Base-by-base conservation (phyloP, 192 early-diverging fungal species). In the Dissophora ornata region DNA sequence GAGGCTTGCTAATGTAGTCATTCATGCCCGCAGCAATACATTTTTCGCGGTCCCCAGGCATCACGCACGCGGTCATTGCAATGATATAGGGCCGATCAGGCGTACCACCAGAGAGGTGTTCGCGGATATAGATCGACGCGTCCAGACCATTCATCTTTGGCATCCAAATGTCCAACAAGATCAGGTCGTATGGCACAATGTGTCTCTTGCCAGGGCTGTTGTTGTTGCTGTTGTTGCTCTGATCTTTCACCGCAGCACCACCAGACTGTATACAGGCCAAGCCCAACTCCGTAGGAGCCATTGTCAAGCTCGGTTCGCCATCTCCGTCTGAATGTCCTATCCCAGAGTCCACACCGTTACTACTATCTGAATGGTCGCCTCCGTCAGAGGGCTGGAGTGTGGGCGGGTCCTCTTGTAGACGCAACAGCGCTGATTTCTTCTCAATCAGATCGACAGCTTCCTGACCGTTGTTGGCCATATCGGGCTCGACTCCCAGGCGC, bases 11-110 rank as follows among this genome's bases (percentile, higher is more conserved):
- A 11, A 85, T 81, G 28, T 81, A 85, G 4, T 79, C 84, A 41
- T 85, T 85, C 84, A 85, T 85, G 7, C 84, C 84, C 19, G 60
- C 56, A 52, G 70, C 71, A 47, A 81, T 70, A 53, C 80, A 81
- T n/a, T 70, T 68, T 29, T 77, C 67, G 1, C 80, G 66, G 29
- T 81, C 80, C 13, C 68, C 62, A 16, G 67, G 67, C 73, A 81
- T 70, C 24, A 75, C 80, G 45, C 73, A 77, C 3, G 80, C 80
- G 10, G 73, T 77, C 57, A 74, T 75, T 15, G 62, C 54, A 56
- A 67, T 77, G 26, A 67, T 65, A 36, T 69, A 81, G 0, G 53
- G 57, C 2, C 57, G 68, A 24, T 65, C 53, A 0, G 57, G 11
- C 33, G 57, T 60, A 8, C 40, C 52, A 10, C 59, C 71, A 19